Evolutionary conservation across 768 basidiomycete species (phyloP), one percentile per base, ranked within the genome.

Genomic region (Auriscalpium microsporum): DNA sequence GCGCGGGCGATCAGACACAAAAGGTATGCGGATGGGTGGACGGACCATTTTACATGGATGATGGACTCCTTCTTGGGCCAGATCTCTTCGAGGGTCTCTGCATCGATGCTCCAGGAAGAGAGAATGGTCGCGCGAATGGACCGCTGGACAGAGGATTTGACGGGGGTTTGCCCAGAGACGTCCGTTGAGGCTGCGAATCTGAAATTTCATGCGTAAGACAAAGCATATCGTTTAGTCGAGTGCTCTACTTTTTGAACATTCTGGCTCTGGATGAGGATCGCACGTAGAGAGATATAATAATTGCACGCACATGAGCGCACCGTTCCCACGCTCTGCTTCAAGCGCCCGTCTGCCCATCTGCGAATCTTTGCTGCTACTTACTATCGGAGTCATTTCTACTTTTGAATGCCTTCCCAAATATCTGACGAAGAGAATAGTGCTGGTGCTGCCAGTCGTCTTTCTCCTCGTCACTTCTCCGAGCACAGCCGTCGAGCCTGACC

Each of bases 61-160:
- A 97, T 75, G 2, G 86, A 79, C 75, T 97, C 95, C 77, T 98
- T 99, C 88, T 98, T 99, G 3, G 94, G 92, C 96, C 96, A 99
- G 51, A 99, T 80, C 63, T 80, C 80, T 67, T 99, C 96, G 34
- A 98, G 73, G 2, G 85, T 82, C 59, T 90, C 90, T 44, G 82
- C 78, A 58, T 84, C 82, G 50, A 90, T 79, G 63, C 83, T 88
- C 79, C 91, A 87, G 68, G 95, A 93, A 17, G 86, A 79, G 49
- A 96, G 76, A 35, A 96, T 74, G 46, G 76, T 77, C 21, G 84
- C 73, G 54, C 96, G 85, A 70, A 98, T 93, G 62, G 81, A 79
- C 65, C 96, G 80, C 68, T 98, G 95, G 8, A 92, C 86, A 23
- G 94, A 97, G 36, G 91, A 84, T 71, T 98, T 98, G 56, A 97